phyloP scores from a whole-genome alignment of 1,284 basidiomycete genomes.

The Calocybe gambosa region DNA sequence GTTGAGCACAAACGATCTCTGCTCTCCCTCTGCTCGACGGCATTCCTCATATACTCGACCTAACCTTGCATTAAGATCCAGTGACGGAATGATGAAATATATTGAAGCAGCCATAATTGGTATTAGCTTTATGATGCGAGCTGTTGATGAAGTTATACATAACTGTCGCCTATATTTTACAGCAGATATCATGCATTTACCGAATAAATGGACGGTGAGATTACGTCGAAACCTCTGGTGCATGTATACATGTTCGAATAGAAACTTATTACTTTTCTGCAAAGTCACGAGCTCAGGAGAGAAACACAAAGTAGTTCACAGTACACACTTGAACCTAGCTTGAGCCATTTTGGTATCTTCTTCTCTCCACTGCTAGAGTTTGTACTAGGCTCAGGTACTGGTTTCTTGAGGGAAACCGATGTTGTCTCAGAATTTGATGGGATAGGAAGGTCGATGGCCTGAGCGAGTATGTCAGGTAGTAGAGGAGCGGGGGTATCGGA shows the following conservation, averaged over 20 bases:
- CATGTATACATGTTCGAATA: too few species aligned
- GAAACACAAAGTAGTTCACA: background rate
- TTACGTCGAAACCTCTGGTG: too few species aligned
- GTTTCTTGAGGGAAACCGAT: constrained; percentile 16
- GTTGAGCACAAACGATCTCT: background rate
- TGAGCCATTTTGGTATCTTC: constrained; percentile 75
- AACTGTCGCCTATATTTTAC: too few species aligned
- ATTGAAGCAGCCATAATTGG: too few species aligned
- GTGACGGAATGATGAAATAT: too few species aligned
- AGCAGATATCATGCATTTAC: too few species aligned
- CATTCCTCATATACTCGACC: background rate
- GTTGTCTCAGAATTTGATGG: constrained; percentile 33
- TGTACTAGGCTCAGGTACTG: constrained; percentile 11
- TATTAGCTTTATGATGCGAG: background rate
- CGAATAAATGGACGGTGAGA: too few species aligned
- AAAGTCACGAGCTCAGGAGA: background rate
- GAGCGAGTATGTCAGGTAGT: constrained; percentile 45
- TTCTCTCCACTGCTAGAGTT: constrained; percentile 29
- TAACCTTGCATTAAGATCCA: too few species aligned
- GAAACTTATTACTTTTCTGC: constrained; percentile 13
- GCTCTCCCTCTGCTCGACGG: background rate
- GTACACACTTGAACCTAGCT: constrained; percentile 44
- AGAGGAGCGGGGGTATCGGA: constrained; percentile 57
- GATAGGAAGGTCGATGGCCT: constrained; percentile 57
- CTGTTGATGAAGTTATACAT: background rate